Evolutionary conservation across 2,329 filamentous ascomycete species (phyloP).

Genomic region (Diaporthe aspalathi): DNA sequence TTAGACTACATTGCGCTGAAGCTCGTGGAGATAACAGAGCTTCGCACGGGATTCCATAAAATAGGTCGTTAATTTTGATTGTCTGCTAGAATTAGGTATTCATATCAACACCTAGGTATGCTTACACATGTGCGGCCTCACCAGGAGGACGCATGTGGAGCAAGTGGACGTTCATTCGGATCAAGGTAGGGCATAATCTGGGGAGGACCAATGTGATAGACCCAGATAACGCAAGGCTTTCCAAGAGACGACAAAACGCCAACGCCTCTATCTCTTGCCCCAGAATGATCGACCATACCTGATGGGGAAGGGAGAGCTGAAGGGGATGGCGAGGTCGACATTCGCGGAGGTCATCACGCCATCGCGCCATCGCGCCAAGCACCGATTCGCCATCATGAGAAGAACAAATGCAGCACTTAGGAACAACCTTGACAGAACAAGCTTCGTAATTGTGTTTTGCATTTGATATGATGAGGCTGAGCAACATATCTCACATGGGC

Average conservation of each 20-base stretch:
- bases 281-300: too few species aligned
- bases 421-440: background rate
- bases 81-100: too few species aligned
- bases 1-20: background rate
- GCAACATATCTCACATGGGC: background rate
- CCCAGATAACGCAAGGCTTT: background rate
- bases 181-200: background rate
- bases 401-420: background rate
- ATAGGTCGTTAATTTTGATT: background rate
- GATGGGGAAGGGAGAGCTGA: background rate
- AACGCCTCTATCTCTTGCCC: background rate
- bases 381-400: background rate
- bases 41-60: background rate
- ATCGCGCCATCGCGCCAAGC: slow-evolving; percentile 5
- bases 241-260: background rate
- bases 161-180: background rate
- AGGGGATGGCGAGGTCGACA: slow-evolving; percentile 1
- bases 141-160: background rate
- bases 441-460: background rate
- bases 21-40: background rate
- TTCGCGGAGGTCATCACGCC: slow-evolving; percentile 7
- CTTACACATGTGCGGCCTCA: background rate
- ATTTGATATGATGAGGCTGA: background rate
- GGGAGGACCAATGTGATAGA: too few species aligned
- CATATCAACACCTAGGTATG: too few species aligned